These are phyloP conservation scores for Lichtheimia hyalospora DNA, from an alignment of 371 early-diverging fungal species.

Conservation along the genomic window DNA sequence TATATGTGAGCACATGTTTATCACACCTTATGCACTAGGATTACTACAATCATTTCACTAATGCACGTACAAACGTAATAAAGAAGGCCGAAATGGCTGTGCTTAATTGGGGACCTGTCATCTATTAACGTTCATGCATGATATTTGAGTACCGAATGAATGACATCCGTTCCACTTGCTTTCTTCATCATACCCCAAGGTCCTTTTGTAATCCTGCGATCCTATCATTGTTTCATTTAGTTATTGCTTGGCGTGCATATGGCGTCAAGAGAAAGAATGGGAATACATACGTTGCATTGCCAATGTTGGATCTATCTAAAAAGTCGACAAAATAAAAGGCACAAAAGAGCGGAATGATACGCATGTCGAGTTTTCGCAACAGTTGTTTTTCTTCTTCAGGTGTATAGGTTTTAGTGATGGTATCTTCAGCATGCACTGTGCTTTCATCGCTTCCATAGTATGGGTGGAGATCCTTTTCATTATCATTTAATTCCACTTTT, in stretches of 20 bases:
- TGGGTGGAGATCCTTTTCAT: neutral
- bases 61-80: slow-evolving; percentile 34
- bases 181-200: slow-evolving; percentile 6
- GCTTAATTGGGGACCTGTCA: slow-evolving; percentile 22
- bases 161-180: neutral
- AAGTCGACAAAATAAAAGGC: slow-evolving; percentile 44
- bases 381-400: slow-evolving; percentile 25
- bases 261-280: neutral
- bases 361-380: slow-evolving; percentile 28
- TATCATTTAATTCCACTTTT: neutral
- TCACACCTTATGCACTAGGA: neutral
- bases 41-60: neutral
- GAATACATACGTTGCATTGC: slow-evolving; percentile 23
- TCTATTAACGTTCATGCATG: slow-evolving; percentile 11
- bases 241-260: neutral
- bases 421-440: no score
- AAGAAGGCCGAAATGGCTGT: slow-evolving; percentile 36
- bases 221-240: slow-evolving; percentile 9
- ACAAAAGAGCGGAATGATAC: slow-evolving; percentile 45
- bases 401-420: neutral
- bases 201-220: slow-evolving; percentile 22
- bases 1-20: neutral
- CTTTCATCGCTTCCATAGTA: no score
- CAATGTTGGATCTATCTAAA: slow-evolving; percentile 20
- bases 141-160: neutral